Evolutionary conservation across 2,329 filamentous ascomycete genomes (phyloP).

Genomic region (Monilinia fructicola): DNA sequence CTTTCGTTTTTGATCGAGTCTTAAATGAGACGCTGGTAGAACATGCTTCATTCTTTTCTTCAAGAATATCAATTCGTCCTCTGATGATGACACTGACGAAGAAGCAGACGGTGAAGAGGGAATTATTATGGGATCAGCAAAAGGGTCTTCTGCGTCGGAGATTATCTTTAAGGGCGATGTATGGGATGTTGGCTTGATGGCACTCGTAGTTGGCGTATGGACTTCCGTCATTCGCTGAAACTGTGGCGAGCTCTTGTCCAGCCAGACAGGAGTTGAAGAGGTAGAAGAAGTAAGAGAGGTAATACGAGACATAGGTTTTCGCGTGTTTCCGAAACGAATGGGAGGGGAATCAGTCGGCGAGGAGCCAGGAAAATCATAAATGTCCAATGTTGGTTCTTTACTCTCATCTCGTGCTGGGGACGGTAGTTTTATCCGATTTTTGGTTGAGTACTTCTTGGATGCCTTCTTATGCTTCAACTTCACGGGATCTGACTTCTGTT

Average conservation of each 20-base stretch:
- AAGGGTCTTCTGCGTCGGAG: conserved; percentile 32
- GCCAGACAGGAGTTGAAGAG: conserved; percentile 26
- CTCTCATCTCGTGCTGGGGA: background rate
- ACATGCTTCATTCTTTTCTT: conserved; percentile 54
- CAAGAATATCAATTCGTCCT: conserved; percentile 34
- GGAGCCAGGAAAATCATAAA: conserved; percentile 45
- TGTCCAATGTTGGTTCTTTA: conserved; percentile 24
- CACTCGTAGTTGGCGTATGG: conserved; percentile 39
- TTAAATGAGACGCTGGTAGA: conserved; percentile 66
- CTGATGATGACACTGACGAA: conserved; percentile 29
- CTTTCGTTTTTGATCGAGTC: conserved; percentile 54
- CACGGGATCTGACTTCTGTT: background rate
- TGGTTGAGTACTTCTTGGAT: conserved; percentile 32
- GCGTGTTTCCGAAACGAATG: conserved; percentile 9
- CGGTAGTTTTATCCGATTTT: conserved; percentile 25
- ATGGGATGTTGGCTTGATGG: conserved; percentile 26
- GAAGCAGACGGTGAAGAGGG: conserved; percentile 28
- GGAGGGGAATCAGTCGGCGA: conserved; percentile 43
- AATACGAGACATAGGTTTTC: conserved; percentile 25
- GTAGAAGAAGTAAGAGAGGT: conserved; percentile 29
- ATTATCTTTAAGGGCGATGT: conserved; percentile 26
- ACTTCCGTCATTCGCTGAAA: conserved; percentile 25
- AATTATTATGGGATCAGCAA: conserved; percentile 25
- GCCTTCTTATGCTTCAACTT: conserved; percentile 17
- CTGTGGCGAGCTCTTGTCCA: conserved; percentile 22